Evolutionary conservation across 2,329 filamentous ascomycete genomes (phyloP), one percentile per base, ranked within the genome.

Genomic region (Waltergamsia citrina): DNA sequence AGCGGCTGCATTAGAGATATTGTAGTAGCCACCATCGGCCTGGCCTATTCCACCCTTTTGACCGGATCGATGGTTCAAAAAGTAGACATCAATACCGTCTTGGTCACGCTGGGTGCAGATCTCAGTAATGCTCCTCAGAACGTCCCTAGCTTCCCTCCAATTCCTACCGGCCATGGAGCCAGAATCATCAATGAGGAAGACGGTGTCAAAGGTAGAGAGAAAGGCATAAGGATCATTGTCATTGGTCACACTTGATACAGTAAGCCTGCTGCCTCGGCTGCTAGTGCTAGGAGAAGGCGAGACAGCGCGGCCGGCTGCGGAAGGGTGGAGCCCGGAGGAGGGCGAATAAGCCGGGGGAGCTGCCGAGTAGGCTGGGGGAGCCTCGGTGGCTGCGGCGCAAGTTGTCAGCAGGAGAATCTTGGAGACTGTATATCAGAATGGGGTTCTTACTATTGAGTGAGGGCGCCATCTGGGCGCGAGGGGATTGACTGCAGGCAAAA

Each of bases 111-210:
- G 54, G 1, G 85, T 84, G 59, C 88, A 93, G 48, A 94, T 81
- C 1, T 85, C 85, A 0, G 85, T 73, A 48, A 96, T 87, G 31
- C 75, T 67, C 21, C 69, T 60, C 3, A 96, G 71, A 2, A 82
- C 85, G 7, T 70, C 63, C 18, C 69, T 61, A 1, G 85, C 84
- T 54, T 95, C 84, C 10, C 61, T 56, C 90, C 90, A 96, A 16
- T 69, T 71, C n/a, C 62, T 51, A 12, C 81, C 85, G 2, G 66
- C 63, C 90, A 96, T 96, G 46, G 81, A 88, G 5, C 77, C 75
- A n/a, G 81, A 87, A 62, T 96, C 90, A 52, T 96, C 90, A 50
- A 96, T 85, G 2, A 96, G 60, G 53, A 96, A 88, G 36, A 90
- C 61, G 21, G 87, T 95, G 59, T 96, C 86, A 52, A 94, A 95